Evolutionary conservation across 208 protist genomes (phyloP), one percentile per base, ranked within the genome.

Genomic region (Acanthamoeba healyi): DNA sequence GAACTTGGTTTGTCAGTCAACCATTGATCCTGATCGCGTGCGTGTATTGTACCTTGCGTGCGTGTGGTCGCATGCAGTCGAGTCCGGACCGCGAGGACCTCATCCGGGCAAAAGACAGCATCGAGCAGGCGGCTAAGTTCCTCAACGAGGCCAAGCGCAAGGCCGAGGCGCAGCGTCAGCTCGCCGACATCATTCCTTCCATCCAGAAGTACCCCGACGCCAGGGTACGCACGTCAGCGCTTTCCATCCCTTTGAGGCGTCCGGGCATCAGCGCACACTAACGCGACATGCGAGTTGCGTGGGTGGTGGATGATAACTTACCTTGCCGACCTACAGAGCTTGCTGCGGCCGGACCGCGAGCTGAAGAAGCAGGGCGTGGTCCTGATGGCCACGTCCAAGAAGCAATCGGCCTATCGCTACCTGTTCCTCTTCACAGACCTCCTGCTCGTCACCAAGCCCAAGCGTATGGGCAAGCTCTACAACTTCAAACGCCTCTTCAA

Each of bases 71-170:
- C 49, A 19, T 65, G 17, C 70, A 81, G 70, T 81, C 70, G 70
- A 81, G 70, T 38, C 38, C 34, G n/a, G 70, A 81, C 10, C 34
- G 15, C 14, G 70, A 46, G 14, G 70, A 81, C 70, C 40, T 81
- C n/a, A 22, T 49, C 19, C 70, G 17, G 22, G 70, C 70, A 32
- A 46, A 46, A 38, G 70, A 81, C 38, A 81, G 70, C 70, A 81
- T 81, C 38, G 70, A 81, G 70, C 22, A 81, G 70, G 70, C 70
- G 1, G 70, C 70, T 26, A 40, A 81, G 70, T 81, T 26, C 70
- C 70, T 81, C n/a, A 81, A 81, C 40, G 70, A 81, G 40, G 70
- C 70, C 38, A 81, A 81, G 38, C 70, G 70, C 34, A 40, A 46
- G 34, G 70, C 70, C 70, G 70, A 81, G 38, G 70, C 70, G 15